These are phyloP conservation scores for Thraustochytrium striatum DNA, from an alignment of 352 stramenopile genomes.

Conservation along the genomic window DNA sequence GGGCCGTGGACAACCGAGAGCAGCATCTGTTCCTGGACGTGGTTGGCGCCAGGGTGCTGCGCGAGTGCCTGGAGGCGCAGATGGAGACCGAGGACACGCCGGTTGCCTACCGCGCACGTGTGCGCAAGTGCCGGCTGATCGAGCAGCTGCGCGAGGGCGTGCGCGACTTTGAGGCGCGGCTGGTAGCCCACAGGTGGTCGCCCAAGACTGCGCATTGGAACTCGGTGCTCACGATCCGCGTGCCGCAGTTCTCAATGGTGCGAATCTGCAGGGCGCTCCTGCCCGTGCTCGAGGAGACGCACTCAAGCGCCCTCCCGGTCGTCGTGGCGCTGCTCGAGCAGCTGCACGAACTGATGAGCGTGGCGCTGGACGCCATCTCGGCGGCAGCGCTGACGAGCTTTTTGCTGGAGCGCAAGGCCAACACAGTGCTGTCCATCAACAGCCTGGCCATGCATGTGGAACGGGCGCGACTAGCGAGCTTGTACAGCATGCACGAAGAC, in stretches of 20 bases:
- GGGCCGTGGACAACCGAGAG: too few relatives aligned
- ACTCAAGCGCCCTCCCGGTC: conserved; percentile 15
- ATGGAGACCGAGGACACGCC: conserved; percentile 10
- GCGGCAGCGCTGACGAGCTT: background rate
- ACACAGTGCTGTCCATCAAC: background rate
- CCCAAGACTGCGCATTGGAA: conserved; percentile 1
- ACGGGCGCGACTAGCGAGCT: background rate
- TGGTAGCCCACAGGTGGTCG: background rate
- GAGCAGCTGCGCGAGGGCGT: conserved; percentile 20
- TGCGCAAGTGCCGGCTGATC: conserved; percentile 37
- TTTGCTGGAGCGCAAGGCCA: background rate
- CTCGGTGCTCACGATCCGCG: background rate
- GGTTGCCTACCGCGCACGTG: conserved; percentile 15
- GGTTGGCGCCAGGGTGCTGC: background rate
- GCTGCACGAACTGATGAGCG: conserved; percentile 14
- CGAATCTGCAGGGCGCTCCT: background rate
- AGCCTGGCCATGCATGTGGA: conserved; percentile 27
- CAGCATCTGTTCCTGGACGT: conserved; percentile 12
- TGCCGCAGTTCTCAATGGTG: conserved; percentile 28
- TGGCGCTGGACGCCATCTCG: background rate
- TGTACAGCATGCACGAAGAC: conserved; percentile 38
- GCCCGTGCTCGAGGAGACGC: conserved; percentile 19
- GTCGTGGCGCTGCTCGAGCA: conserved; percentile 27
- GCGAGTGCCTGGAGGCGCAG: background rate
- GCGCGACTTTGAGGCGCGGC: background rate